Percentiles rank a stretch among this genome's conserved stretches.
Evolutionary conservation across 2,329 filamentous ascomycete genomes (phyloP).

Genomic region (Exophiala calicioides): DNA sequence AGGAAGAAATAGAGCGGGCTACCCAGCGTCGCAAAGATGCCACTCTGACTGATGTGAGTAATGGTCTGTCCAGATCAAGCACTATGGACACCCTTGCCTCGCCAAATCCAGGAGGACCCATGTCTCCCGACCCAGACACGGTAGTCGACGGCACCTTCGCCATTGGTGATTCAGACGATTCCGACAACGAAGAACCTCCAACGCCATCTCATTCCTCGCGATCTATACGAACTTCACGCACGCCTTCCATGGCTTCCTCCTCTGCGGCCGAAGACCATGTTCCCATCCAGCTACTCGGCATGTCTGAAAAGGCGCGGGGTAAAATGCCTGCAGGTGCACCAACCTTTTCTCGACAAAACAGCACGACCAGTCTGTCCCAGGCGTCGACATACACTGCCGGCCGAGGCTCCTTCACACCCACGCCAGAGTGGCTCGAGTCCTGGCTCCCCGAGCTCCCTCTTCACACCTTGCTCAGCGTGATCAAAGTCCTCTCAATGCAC

Average conservation of each 20-base stretch:
- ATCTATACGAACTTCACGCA: slow-evolving; percentile 57
- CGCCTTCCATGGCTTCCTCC: slow-evolving; percentile 68
- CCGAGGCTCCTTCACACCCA: slow-evolving; percentile 68
- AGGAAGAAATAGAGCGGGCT: slow-evolving; percentile 79
- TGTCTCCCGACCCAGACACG: slow-evolving; percentile 14
- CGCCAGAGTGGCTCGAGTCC: slow-evolving; percentile 79
- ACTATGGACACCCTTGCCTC: slow-evolving; percentile 18
- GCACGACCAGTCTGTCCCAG: slow-evolving; percentile 75
- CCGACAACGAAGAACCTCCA: slow-evolving; percentile 64
- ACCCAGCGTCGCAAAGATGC: slow-evolving; percentile 29
- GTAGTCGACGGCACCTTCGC: slow-evolving; percentile 73
- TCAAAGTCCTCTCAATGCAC: slow-evolving; percentile 60
- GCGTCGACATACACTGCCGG: slow-evolving; percentile 62
- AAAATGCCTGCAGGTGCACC: slow-evolving; percentile 86
- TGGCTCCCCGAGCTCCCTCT: slow-evolving; percentile 92
- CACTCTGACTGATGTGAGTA: slow-evolving; percentile 54
- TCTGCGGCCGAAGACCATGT: slow-evolving; percentile 73
- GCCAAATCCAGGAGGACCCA: slow-evolving; percentile 10
- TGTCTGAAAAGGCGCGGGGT: slow-evolving; percentile 95
- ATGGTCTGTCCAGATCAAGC: slow-evolving; percentile 18
- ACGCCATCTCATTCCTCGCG: slow-evolving; percentile 60
- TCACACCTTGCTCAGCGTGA: slow-evolving; percentile 78
- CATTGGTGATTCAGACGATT: slow-evolving; percentile 81
- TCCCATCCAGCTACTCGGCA: slow-evolving; percentile 78
- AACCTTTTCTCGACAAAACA: slow-evolving; percentile 88